Evolutionary conservation across 1,284 basidiomycete species (phyloP).

Genomic region (Erythrobasidium hasegawianum): DNA sequence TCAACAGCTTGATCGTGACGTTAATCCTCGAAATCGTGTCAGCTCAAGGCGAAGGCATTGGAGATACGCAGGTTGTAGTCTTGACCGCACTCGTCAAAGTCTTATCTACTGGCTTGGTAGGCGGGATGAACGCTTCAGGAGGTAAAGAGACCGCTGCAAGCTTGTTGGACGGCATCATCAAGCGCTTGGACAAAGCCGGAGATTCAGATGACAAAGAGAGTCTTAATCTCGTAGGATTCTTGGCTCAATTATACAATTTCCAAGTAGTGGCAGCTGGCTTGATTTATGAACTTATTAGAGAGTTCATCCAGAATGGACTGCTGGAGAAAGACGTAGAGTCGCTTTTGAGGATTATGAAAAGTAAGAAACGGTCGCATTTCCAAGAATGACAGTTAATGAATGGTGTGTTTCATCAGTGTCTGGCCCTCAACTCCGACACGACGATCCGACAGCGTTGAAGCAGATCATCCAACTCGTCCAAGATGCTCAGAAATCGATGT

Average conservation of each 20-base stretch:
- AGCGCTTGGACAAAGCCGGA: conserved; percentile 40
- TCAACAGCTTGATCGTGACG: conserved; percentile 72
- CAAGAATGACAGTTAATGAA: not conserved
- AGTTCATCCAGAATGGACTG: conserved; percentile 63
- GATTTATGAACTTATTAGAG: conserved; percentile 83
- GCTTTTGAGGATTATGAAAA: conserved; percentile 76
- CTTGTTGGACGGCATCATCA: conserved; percentile 36
- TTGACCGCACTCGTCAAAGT: conserved; percentile 83
- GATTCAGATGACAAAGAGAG: conserved; percentile 64
- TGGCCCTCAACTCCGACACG: conserved; percentile 75
- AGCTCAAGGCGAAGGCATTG: conserved; percentile 74
- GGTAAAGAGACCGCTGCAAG: conserved; percentile 41
- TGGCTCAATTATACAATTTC: conserved; percentile 93
- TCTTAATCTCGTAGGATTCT: conserved; percentile 78
- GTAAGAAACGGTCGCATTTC: conserved; percentile 54
- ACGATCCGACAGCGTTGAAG: conserved; percentile 56
- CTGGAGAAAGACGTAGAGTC: conserved; percentile 80
- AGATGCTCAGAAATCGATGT: conserved; percentile 60
- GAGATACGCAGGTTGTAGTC: conserved; percentile 79
- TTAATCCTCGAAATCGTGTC: conserved; percentile 80
- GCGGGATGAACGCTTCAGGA: conserved; percentile 73
- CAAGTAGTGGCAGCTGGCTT: conserved; percentile 83
- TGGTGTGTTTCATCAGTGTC: conserved; percentile 57
- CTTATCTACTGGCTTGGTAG: conserved; percentile 76
- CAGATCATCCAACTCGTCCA: conserved; percentile 63